Percentiles rank a stretch among this genome's conserved stretches.
These are phyloP conservation scores for Apostasia shenzhenica DNA, from an alignment of 106 monocot genomes.

Conservation along the genomic window DNA sequence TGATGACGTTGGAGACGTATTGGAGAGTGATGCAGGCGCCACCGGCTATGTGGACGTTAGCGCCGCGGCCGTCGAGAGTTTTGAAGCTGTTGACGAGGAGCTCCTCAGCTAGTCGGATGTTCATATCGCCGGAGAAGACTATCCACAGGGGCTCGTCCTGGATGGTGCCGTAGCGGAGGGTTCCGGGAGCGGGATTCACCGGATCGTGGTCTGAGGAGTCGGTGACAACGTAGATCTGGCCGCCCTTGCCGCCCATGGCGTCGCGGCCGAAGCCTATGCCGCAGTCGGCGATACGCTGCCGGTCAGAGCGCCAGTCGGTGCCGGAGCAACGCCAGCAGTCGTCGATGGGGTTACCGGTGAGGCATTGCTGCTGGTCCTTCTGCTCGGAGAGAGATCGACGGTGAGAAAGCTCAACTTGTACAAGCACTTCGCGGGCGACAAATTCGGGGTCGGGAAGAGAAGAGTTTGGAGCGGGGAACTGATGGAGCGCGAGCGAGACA, in stretches of 20 bases:
- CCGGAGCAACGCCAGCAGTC: slow-evolving; percentile 75
- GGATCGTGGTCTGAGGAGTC: slow-evolving; percentile 50
- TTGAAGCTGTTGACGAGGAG: slow-evolving; percentile 73
- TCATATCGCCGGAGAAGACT: slow-evolving; percentile 46
- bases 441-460: slow-evolving; percentile 4
- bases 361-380: not conserved
- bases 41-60: slow-evolving; percentile 54
- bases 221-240: slow-evolving; percentile 48
- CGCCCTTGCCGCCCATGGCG: slow-evolving; percentile 47
- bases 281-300: slow-evolving; percentile 71
- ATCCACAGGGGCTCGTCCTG: slow-evolving; percentile 69
- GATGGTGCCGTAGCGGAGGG: slow-evolving; percentile 56
- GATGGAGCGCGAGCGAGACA: not conserved
- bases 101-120: slow-evolving; percentile 55
- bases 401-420: slow-evolving; percentile 2
- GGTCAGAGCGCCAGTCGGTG: slow-evolving; percentile 37
- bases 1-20: slow-evolving; percentile 53
- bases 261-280: slow-evolving; percentile 66
- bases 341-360: slow-evolving; percentile 67
- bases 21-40: slow-evolving; percentile 61
- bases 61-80: slow-evolving; percentile 71
- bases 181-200: slow-evolving; percentile 45
- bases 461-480: not conserved
- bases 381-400: not conserved
- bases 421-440: not conserved